A percentile compares a stretch with the other conserved stretches of the same genome.
These are phyloP conservation scores for Dioscorea zingiberensis DNA, from an alignment of 106 monocot genomes.

Conservation along the genomic window DNA sequence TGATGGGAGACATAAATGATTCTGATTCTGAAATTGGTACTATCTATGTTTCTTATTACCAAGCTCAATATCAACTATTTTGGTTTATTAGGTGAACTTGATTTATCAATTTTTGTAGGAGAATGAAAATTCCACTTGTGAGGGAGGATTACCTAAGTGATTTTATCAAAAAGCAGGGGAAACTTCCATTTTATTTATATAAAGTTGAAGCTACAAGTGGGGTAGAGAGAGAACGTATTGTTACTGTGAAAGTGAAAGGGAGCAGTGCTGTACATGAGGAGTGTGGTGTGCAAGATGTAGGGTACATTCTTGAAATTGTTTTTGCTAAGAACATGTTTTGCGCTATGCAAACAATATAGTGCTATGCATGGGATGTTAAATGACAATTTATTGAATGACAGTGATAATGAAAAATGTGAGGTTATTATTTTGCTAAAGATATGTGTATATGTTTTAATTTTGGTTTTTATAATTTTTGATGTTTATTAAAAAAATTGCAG, in stretches of 20 bases:
- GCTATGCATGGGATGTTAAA: too few species aligned
- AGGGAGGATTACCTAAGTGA: slow-evolving; percentile 68
- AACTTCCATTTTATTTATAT: slow-evolving; percentile 67
- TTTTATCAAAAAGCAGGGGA: slow-evolving; percentile 54
- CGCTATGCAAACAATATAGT: too few species aligned
- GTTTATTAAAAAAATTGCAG: too few species aligned
- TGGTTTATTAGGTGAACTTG: neutral
- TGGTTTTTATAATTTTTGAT: too few species aligned
- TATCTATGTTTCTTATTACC: neutral
- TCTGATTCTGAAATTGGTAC: slow-evolving; percentile 41
- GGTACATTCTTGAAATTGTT: slow-evolving; percentile 94
- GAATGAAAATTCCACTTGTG: slow-evolving; percentile 80
- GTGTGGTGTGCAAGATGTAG: slow-evolving; percentile 82
- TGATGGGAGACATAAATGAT: slow-evolving; percentile 33
- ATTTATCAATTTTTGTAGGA: slow-evolving; percentile 44
- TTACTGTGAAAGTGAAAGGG: slow-evolving; percentile 97
- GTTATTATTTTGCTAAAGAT: too few species aligned
- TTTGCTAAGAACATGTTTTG: too few species aligned
- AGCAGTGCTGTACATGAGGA: slow-evolving; percentile 91
- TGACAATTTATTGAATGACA: too few species aligned
- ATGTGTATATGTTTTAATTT: too few species aligned
- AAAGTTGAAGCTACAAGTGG: slow-evolving; percentile 51
- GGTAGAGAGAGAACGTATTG: slow-evolving; percentile 32
- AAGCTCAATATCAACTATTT: neutral
- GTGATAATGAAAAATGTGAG: too few species aligned